These are phyloP conservation scores for Lindgomyces ingoldianus DNA, from an alignment of 495 filamentous ascomycete genomes.

Conservation along the genomic window DNA sequence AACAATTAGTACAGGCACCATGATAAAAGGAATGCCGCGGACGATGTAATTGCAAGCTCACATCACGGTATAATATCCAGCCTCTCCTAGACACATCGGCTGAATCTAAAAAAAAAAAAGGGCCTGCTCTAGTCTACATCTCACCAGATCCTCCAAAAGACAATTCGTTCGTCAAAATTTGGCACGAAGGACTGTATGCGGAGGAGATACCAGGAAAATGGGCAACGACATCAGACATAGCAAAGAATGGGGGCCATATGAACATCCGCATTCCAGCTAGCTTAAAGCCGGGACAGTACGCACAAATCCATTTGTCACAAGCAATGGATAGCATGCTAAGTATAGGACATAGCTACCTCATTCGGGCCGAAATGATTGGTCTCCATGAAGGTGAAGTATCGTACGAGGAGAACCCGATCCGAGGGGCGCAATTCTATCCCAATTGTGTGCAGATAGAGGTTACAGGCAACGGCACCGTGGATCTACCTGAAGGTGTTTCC, in stretches of 20 bases:
- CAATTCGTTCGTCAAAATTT: constrained; percentile 33
- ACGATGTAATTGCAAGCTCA: constrained; percentile 25
- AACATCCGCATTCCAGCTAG: constrained; percentile 18
- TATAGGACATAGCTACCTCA: constrained; percentile 28
- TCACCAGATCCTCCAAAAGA: constrained; percentile 38
- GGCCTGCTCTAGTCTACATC: constrained; percentile 27
- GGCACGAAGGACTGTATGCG: constrained; percentile 28
- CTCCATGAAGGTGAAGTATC: constrained; percentile 30
- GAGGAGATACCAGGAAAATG: constrained; percentile 20
- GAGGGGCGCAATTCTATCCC: constrained; percentile 36
- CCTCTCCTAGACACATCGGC: not conserved
- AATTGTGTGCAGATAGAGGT: constrained; percentile 34
- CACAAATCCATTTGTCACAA: not conserved
- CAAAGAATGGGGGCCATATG: constrained; percentile 24
- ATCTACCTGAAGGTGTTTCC: constrained; percentile 23
- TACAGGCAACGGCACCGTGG: constrained; percentile 24
- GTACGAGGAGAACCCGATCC: constrained; percentile 19
- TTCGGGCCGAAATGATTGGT: constrained; percentile 33
- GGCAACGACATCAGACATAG: constrained; percentile 27
- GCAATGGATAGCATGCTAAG: not conserved
- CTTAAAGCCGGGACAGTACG: constrained; percentile 33
- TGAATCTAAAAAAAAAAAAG: constrained; percentile 2
- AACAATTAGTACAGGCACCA: constrained; percentile 26
- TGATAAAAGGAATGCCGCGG: constrained; percentile 19
- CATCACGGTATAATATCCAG: constrained; percentile 14